A percentile compares a stretch with the other conserved stretches of the same genome.
Evolutionary conservation across 2,329 filamentous ascomycete species (phyloP).

Genomic region (Pseudopithomyces chartarum): DNA sequence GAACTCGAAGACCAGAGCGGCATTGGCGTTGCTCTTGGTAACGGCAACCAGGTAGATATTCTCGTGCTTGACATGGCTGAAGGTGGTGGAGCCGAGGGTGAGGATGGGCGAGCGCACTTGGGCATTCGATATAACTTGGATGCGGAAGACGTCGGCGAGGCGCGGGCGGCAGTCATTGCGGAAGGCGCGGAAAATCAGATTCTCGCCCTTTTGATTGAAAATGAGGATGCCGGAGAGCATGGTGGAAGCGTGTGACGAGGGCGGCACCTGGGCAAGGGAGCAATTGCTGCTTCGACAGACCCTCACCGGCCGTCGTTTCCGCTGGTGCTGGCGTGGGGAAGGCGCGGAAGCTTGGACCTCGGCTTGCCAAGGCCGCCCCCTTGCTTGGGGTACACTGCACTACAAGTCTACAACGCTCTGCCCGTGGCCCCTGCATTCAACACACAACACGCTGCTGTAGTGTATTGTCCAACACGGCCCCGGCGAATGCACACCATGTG

Average conservation of each 20-base stretch:
- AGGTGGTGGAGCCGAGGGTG: conserved; percentile 95
- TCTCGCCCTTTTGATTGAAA: conserved; percentile 99
- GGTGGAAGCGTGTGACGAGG: conserved; percentile 4
- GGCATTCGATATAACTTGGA: conserved; percentile 98
- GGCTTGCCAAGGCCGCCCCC: not conserved
- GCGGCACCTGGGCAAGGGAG: not conserved
- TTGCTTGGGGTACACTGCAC: not conserved
- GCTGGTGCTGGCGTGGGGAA: not conserved
- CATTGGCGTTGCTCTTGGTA: conserved; percentile 99
- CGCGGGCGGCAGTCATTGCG: conserved; percentile 97
- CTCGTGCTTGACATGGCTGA: conserved; percentile 99
- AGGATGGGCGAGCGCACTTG: conserved; percentile 97
- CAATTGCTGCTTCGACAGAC: not conserved
- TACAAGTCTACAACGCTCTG: too few species aligned
- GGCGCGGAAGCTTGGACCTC: conserved; percentile 5
- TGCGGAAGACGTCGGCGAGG: conserved; percentile 98
- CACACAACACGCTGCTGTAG: too few species aligned
- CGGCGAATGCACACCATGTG: too few species aligned
- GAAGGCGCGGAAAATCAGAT: conserved; percentile 98
- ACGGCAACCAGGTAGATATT: conserved; percentile 98
- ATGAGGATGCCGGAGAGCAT: conserved; percentile 98
- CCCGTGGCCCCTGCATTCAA: too few species aligned
- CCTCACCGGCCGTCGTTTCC: not conserved
- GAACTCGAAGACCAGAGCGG: conserved; percentile 96
- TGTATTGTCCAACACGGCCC: too few species aligned